Base-by-base conservation (phyloP, 2,329 filamentous ascomycete species). In the Stylonectria norvegica region DNA sequence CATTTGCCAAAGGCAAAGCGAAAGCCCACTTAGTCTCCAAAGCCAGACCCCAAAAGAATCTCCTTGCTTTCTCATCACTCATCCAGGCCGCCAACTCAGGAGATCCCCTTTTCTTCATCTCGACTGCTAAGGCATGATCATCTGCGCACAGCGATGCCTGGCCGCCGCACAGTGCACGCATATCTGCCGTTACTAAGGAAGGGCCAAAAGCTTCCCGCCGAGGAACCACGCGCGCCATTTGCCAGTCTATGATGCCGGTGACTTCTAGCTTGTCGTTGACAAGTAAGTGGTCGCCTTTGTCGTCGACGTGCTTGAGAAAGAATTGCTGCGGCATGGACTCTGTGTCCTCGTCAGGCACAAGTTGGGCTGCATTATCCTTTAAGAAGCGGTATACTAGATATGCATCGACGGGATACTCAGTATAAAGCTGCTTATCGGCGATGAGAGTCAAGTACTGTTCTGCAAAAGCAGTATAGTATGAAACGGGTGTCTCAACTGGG, bases 231-330 rank as follows among this genome's bases (percentile, higher is more conserved):
- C 47, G 49, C 14, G 45, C 41, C 43, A 50, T 50, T 34, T 52
- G 42, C 49, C 49, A 52, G 47, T 52, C 49, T 23, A 52, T 50
- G 23, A 50, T 48, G 30, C 66, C 67, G 7, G 62, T 70, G 20
- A 74, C 65, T 37, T 69, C 66, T 36, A 58, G 65, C 4, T 68
- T 41, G 3, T 69, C 57, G 42, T 74, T 64, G 2, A 65, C 60
- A 4, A 75, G 51, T 10, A 73, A 56, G 33, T 73, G 67, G 39
- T 72, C 67, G 1, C 66, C 68, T 49, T 72, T 73, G 37, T 73
- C 67, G 36, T 74, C 68, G 5, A 61, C 60, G 45, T 74, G 69
- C 34, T 67, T 71, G 5, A 74, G 49, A 40, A 64, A 72, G 50
- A 62, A 73, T 23, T 43, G 15, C 23, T 45, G 39, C 20, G 30